These are phyloP conservation scores for Dryas integrifolia DNA, from an alignment of 331 rosid species.

Conservation along the genomic window DNA sequence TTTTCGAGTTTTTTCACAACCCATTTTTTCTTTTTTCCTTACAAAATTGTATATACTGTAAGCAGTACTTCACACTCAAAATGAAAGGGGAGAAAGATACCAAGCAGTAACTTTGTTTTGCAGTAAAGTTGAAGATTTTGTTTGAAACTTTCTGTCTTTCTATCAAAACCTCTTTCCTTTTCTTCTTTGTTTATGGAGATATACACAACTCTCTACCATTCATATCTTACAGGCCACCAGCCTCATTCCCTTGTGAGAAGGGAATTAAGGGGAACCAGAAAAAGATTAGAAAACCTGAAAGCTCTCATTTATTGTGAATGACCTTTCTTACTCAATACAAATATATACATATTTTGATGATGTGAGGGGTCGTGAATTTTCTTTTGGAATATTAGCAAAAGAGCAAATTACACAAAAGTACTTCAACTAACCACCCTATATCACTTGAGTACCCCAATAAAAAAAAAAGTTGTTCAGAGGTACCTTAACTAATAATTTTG, in stretches of 20 bases:
- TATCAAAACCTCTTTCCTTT: background rate
- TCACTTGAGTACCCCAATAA: too few species aligned
- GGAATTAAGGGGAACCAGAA: constrained; percentile 8
- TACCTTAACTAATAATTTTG: too few species aligned
- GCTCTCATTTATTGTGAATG: background rate
- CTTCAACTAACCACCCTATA: too few species aligned
- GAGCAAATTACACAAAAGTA: too few species aligned
- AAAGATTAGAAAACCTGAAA: background rate
- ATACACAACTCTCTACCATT: too few species aligned
- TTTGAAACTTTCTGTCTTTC: background rate
- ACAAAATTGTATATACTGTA: background rate
- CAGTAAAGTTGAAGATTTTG: background rate
- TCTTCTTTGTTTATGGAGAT: background rate
- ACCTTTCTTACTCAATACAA: background rate
- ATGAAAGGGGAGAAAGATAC: background rate
- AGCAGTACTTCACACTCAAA: background rate
- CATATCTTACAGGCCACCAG: background rate
- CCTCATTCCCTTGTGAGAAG: background rate
- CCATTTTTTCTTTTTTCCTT: background rate
- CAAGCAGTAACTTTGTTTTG: background rate
- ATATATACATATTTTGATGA: background rate
- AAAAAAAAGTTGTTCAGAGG: too few species aligned
- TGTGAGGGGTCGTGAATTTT: background rate
- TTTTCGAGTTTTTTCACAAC: background rate
- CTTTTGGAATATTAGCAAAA: background rate